Conservation (phyloP, 2,329 filamentous ascomycete genomes). For the Venturia asperata region DNA sequence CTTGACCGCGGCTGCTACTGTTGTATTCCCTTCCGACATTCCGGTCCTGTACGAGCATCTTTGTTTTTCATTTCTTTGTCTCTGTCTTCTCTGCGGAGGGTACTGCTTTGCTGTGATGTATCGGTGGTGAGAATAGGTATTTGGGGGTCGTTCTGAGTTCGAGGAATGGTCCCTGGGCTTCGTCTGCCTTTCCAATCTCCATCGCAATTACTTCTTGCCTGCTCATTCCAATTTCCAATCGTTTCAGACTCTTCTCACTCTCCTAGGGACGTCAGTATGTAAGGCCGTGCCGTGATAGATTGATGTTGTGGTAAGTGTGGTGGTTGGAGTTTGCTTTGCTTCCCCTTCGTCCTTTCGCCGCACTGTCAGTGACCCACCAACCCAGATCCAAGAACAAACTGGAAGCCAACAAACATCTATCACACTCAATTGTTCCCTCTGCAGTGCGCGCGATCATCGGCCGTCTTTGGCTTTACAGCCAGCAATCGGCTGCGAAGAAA, state of each 20-base stretch:
- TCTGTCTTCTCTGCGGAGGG: neutral
- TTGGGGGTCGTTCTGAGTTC: neutral
- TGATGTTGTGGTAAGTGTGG: neutral
- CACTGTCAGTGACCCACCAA: neutral
- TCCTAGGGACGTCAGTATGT: neutral
- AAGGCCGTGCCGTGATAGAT: neutral
- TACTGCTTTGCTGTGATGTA: neutral
- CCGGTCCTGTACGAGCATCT: too few species aligned
- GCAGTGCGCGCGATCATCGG: too few species aligned
- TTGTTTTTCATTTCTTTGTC: too few species aligned
- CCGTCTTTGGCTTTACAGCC: too few species aligned
- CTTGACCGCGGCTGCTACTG: neutral
- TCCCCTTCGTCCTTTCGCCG: neutral
- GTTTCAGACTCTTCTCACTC: neutral
- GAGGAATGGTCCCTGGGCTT: neutral
- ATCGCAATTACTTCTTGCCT: neutral
- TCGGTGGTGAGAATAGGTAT: neutral
- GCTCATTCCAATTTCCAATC: neutral
- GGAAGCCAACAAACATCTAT: too few species aligned
- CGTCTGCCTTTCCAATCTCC: neutral
- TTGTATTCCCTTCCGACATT: too few species aligned
- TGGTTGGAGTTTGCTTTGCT: neutral
- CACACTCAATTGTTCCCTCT: neutral
- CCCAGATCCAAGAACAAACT: neutral
- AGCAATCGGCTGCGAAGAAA: neutral